Percentiles rank a stretch among this genome's conserved stretches.
Evolutionary conservation across 352 stramenopile genomes (phyloP).

Genomic region (Phytophthora kernoviae): DNA sequence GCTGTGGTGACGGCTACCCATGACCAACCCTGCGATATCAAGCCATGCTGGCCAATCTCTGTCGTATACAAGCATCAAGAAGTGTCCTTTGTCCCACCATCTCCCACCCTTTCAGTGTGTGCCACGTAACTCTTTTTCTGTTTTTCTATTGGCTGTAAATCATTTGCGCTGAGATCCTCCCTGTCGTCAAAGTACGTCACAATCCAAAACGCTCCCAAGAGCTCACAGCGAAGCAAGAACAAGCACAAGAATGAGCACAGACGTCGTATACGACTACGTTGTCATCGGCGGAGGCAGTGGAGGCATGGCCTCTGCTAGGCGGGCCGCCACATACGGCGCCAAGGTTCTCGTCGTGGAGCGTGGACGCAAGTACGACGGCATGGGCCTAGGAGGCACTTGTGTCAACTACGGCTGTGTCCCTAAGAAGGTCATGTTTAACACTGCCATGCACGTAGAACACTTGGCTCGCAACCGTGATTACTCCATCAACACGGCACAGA

Average conservation of each 20-base stretch:
- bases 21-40: no score
- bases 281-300: conserved; percentile 92
- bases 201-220: conserved; percentile 23
- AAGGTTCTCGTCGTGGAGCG: conserved; percentile 96
- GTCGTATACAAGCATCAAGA: background rate
- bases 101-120: background rate
- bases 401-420: conserved; percentile 99
- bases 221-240: conserved; percentile 2
- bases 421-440: conserved; percentile 99
- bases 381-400: conserved; percentile 94
- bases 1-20: no score
- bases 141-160: background rate
- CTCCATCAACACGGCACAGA: conserved; percentile 53
- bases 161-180: background rate
- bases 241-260: conserved; percentile 42
- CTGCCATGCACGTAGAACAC: conserved; percentile 83
- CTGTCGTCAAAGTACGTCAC: conserved; percentile 13
- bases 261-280: conserved; percentile 87
- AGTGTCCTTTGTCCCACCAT: conserved; percentile 3
- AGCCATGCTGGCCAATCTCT: no score
- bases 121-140: conserved; percentile 7
- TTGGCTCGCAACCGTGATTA: conserved; percentile 69
- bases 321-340: conserved; percentile 92
- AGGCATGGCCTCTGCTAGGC: conserved; percentile 92
- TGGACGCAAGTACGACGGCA: conserved; percentile 58